These are phyloP conservation scores for Dysphania ambrosioides DNA, from an alignment of 148 eudicot genomes.

Conservation along the genomic window DNA sequence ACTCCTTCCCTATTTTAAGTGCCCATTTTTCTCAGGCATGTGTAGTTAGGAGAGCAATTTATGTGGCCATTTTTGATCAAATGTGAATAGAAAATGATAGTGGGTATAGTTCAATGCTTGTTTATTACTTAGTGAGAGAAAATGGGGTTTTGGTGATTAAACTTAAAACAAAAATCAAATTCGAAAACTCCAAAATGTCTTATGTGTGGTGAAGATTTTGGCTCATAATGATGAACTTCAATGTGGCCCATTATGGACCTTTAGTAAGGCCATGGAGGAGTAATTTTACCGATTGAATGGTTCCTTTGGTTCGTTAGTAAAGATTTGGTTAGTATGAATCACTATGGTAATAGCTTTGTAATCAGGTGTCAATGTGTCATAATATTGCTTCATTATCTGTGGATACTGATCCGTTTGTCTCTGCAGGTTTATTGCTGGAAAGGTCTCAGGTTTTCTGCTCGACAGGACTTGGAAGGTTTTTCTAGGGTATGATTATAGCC, in stretches of 20 bases:
- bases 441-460: slow-evolving; percentile 91
- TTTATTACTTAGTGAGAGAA: too few relatives aligned
- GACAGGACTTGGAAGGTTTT: slow-evolving; percentile 95
- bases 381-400: not conserved
- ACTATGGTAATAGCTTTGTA: not conserved
- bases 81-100: too few relatives aligned
- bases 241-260: not conserved
- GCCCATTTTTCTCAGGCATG: too few relatives aligned
- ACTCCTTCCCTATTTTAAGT: too few relatives aligned
- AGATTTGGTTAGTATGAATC: not conserved
- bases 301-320: not conserved
- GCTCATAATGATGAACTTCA: not conserved
- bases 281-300: not conserved
- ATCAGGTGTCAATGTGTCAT: not conserved
- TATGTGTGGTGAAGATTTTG: not conserved
- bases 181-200: not conserved
- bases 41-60: too few relatives aligned
- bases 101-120: too few relatives aligned
- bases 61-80: too few relatives aligned
- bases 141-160: too few relatives aligned
- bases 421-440: slow-evolving; percentile 97
- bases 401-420: not conserved
- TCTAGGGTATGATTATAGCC: slow-evolving; percentile 56
- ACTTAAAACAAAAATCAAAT: not conserved
- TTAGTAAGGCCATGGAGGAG: not conserved